phyloP scores from a whole-genome alignment of 164 flowering plant genomes.

The Echeveria elegans region DNA sequence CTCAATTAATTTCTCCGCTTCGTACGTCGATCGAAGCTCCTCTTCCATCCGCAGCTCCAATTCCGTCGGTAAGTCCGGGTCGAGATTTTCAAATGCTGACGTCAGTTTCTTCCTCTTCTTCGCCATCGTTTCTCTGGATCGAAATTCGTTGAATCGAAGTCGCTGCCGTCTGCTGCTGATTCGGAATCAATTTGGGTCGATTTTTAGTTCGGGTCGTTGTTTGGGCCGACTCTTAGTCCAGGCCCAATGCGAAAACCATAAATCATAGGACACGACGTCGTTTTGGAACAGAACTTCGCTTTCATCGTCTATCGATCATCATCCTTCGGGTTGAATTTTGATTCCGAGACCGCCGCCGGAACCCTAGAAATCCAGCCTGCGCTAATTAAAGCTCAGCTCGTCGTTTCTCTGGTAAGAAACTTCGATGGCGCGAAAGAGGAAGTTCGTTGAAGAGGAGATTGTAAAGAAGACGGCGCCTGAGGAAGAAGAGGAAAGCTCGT shows the following conservation, averaged over 20 bases:
- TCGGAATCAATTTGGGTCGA: background rate
- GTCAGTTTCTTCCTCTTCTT: background rate
- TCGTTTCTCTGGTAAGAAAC: background rate
- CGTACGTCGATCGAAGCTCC: too few species aligned
- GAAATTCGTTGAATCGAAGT: too few species aligned
- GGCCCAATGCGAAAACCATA: background rate
- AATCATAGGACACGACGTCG: too few species aligned
- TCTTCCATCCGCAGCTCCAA: background rate
- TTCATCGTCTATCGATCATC: too few species aligned
- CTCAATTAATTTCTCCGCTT: background rate
- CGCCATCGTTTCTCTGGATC: background rate
- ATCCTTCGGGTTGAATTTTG: background rate
- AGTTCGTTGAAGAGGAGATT: background rate
- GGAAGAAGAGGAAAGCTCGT: background rate
- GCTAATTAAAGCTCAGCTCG: background rate
- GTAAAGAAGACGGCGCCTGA: background rate
- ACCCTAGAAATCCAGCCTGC: background rate
- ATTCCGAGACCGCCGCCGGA: background rate
- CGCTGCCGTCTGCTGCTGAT: too few species aligned
- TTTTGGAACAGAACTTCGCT: too few species aligned
- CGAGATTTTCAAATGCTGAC: background rate
- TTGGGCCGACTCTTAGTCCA: background rate
- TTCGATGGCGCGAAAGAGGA: slow-evolving; percentile 3
- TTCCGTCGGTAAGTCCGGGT: background rate
- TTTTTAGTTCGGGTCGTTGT: too few species aligned